These are phyloP conservation scores for Ogataea kodamae DNA, from an alignment of 805 yeast species.

Conservation along the genomic window DNA sequence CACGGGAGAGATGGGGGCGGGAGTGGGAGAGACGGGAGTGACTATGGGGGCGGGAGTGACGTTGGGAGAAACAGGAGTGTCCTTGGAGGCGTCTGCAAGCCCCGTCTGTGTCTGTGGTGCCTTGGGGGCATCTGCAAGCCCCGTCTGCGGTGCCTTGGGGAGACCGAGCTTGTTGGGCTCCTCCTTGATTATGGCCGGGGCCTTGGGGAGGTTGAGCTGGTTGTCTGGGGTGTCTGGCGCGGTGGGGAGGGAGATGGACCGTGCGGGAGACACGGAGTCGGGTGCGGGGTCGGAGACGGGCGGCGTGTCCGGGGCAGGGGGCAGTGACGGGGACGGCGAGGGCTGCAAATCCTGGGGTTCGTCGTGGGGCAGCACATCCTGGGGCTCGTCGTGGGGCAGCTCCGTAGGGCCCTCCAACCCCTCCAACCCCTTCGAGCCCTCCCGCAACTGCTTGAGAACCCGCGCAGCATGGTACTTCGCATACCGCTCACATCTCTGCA, in stretches of 20 bases:
- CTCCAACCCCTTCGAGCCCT: no score
- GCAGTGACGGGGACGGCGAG: conserved; percentile 1
- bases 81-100: no score
- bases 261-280: conserved; percentile 13
- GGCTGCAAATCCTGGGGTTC: conserved; percentile 22
- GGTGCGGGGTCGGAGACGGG: conserved; percentile 13
- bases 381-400: conserved; percentile 62
- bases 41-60: conserved; percentile 6
- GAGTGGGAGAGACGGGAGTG: conserved; percentile 10
- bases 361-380: conserved; percentile 41
- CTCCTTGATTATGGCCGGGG: conserved; percentile 32
- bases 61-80: no score
- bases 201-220: conserved; percentile 26
- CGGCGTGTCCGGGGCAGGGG: background rate
- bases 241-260: conserved; percentile 10
- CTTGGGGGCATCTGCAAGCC: no score
- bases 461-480: conserved; percentile 62
- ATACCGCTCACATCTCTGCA: conserved; percentile 46
- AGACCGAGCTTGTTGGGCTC: conserved; percentile 29
- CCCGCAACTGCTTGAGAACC: conserved; percentile 46
- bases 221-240: conserved; percentile 23
- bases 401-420: no score
- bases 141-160: conserved; percentile 27
- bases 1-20: conserved; percentile 25
- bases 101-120: no score